phyloP scores from a whole-genome alignment of 768 basidiomycete species.

The Paxillus involutus region DNA sequence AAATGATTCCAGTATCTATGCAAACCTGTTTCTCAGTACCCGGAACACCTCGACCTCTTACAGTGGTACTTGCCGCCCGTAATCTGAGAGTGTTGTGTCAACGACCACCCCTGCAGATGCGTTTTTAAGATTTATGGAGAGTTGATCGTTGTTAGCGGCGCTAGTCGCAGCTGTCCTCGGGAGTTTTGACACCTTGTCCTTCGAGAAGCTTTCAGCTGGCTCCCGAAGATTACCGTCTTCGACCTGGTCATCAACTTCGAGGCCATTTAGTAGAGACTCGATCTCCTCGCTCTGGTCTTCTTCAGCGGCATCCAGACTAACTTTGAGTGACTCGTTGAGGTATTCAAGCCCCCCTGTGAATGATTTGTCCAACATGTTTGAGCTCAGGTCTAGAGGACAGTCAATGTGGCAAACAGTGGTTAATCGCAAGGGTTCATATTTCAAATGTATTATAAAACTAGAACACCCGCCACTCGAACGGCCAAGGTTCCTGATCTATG shows the following conservation, averaged over 20 bases:
- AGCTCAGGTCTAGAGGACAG: background rate
- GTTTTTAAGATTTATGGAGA: slow-evolving; percentile 6
- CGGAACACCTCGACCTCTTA: background rate
- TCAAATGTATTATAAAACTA: background rate
- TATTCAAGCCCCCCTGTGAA: background rate
- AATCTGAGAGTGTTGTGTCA: slow-evolving; percentile 28
- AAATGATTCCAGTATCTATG: slow-evolving; percentile 18
- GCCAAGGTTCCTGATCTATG: background rate
- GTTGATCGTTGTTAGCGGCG: background rate
- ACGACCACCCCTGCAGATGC: slow-evolving; percentile 30
- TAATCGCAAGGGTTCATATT: background rate
- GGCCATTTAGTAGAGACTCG: slow-evolving; percentile 4
- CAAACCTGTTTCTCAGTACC: background rate
- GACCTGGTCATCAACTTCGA: slow-evolving; percentile 1
- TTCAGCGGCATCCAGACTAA: background rate
- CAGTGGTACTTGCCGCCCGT: slow-evolving; percentile 24
- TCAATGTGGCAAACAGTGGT: background rate
- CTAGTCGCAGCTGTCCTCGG: background rate
- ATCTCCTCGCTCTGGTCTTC: slow-evolving; percentile 1
- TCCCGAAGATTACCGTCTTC: background rate
- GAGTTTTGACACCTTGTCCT: background rate
- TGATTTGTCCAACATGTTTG: background rate
- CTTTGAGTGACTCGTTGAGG: background rate
- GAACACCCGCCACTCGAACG: background rate
- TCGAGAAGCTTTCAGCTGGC: background rate